phyloP scores from a whole-genome alignment of 2,329 filamentous ascomycete genomes.

The Colletotrichum falcatum region DNA sequence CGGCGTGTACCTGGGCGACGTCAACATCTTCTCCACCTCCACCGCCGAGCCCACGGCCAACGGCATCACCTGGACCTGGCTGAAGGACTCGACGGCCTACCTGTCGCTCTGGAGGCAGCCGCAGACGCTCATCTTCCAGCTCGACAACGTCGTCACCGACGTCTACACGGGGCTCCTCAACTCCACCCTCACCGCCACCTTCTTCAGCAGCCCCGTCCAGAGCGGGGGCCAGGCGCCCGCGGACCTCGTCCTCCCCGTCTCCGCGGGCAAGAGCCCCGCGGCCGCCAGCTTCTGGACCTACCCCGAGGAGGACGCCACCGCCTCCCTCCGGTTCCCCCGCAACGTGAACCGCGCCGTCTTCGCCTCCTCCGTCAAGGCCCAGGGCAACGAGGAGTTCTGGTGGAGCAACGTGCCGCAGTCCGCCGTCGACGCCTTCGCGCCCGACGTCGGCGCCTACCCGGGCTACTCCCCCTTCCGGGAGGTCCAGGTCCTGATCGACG shows the following conservation, averaged over 20 bases:
- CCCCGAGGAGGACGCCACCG: slow-evolving; percentile 71
- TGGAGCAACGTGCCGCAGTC: slow-evolving; percentile 80
- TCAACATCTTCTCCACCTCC: slow-evolving; percentile 83
- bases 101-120: slow-evolving; percentile 74
- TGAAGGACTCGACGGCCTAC: slow-evolving; percentile 83
- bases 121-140: slow-evolving; percentile 84
- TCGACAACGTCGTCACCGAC: slow-evolving; percentile 78
- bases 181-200: slow-evolving; percentile 79
- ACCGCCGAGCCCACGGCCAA: slow-evolving; percentile 77
- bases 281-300: slow-evolving; percentile 76
- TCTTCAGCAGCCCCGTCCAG: slow-evolving; percentile 65
- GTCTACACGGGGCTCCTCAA: slow-evolving; percentile 81
- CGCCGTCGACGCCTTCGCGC: slow-evolving; percentile 68
- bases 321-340: slow-evolving; percentile 69
- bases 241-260: slow-evolving; percentile 76
- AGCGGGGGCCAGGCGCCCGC: slow-evolving; percentile 61
- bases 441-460: slow-evolving; percentile 66
- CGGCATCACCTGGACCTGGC: slow-evolving; percentile 81
- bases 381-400: slow-evolving; percentile 85
- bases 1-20: slow-evolving; percentile 79
- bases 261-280: slow-evolving; percentile 61
- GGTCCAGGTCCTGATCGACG: slow-evolving; percentile 81
- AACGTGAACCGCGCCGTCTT: slow-evolving; percentile 79
- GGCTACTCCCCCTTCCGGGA: slow-evolving; percentile 84
- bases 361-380: slow-evolving; percentile 80